Percentiles rank a stretch among this genome's conserved stretches.
These are phyloP conservation scores for Aspergillus carlsbadensis DNA, from an alignment of 495 filamentous ascomycete species.

Conservation along the genomic window DNA sequence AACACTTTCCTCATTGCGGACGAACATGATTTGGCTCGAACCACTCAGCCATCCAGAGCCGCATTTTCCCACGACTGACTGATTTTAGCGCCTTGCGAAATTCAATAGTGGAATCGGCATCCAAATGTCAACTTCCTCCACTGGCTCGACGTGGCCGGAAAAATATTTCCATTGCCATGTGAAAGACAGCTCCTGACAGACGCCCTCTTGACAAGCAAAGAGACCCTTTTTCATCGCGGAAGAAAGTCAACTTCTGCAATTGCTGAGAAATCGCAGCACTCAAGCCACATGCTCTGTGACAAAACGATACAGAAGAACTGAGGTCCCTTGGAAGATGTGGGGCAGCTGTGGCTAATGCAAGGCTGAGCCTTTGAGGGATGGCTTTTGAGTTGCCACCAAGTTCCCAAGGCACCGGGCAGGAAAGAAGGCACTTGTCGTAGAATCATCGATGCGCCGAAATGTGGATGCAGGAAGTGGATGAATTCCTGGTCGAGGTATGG, in stretches of 20 bases:
- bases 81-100: conserved; percentile 3
- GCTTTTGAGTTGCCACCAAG: neutral
- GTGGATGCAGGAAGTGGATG: neutral
- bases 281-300: neutral
- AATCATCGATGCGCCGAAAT: neutral
- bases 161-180: conserved; percentile 8
- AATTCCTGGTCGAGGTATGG: neutral
- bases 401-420: neutral
- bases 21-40: conserved; percentile 12
- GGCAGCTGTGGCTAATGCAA: conserved; percentile 15
- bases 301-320: neutral
- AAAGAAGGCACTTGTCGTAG: neutral
- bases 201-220: too few relatives aligned
- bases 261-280: too few relatives aligned
- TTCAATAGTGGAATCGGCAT: neutral
- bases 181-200: neutral
- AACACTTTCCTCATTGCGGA: conserved; percentile 12
- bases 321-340: neutral
- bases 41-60: conserved; percentile 19
- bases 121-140: neutral
- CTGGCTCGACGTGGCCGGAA: neutral
- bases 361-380: conserved; percentile 11
- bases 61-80: conserved; percentile 11
- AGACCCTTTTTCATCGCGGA: too few relatives aligned
- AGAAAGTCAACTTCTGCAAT: too few relatives aligned